These are phyloP conservation scores for Bacidia rubella DNA, from an alignment of 495 filamentous ascomycete genomes.

Conservation along the genomic window DNA sequence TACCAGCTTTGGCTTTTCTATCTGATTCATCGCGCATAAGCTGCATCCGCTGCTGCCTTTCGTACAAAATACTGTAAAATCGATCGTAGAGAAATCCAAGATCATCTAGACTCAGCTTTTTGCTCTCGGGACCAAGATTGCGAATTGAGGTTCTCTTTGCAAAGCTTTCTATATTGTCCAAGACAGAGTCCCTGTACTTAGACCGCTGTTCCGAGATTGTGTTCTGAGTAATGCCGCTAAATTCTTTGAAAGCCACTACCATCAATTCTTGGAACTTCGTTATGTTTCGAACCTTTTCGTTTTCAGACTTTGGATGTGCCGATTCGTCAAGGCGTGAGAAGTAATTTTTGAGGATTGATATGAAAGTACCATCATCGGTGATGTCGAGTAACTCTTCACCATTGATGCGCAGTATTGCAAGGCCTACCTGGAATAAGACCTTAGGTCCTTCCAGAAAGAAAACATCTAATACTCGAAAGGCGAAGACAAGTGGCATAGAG, in stretches of 20 bases:
- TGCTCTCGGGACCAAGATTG: conserved; percentile 91
- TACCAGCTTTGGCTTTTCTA: conserved; percentile 43
- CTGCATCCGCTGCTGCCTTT: conserved; percentile 69
- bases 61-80: conserved; percentile 83
- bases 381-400: conserved; percentile 96
- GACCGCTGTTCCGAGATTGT: conserved; percentile 78
- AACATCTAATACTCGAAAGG: conserved; percentile 89
- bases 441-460: conserved; percentile 98
- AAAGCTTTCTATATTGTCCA: conserved; percentile 92
- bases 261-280: conserved; percentile 95
- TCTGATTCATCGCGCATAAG: conserved; percentile 64
- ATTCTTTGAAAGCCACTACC: conserved; percentile 97
- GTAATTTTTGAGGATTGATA: conserved; percentile 88
- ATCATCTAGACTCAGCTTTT: conserved; percentile 71
- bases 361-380: conserved; percentile 89
- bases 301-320: conserved; percentile 87
- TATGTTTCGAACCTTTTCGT: conserved; percentile 80
- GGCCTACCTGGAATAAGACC: conserved; percentile 88
- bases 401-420: conserved; percentile 94
- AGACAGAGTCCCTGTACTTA: conserved; percentile 82
- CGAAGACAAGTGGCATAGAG: conserved; percentile 95
- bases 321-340: conserved; percentile 89
- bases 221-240: conserved; percentile 83
- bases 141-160: conserved; percentile 92
- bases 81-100: conserved; percentile 81